Evolutionary conservation across 148 eudicot species (phyloP), one percentile per base, ranked within the genome.

Genomic region (Amaranthus cruentus): DNA sequence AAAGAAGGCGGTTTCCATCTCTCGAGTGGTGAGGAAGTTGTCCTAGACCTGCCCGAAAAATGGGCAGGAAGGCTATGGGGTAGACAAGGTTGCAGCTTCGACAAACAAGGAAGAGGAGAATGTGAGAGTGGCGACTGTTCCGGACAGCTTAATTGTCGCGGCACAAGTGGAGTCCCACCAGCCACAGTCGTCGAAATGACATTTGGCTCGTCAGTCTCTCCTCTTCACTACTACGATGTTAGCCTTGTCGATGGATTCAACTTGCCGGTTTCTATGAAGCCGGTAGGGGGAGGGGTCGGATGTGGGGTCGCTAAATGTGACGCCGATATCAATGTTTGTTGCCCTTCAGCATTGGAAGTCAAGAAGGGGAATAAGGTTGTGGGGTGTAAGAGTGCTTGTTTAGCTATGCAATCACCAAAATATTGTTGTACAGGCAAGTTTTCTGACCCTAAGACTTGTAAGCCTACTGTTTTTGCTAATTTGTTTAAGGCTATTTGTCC

Each of bases 21-120:
- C 9, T 72, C 64, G 66, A 80, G 86, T 7, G 96, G 89, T 4
- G 86, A 91, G 75, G 97, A 91, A 73, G 81, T 80, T 1, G 91
- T 91, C 66, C 55, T 94, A 4, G 87, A 88, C 63, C 79, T 87
- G 63, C 89, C 93, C 0, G 88, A 87, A 2, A 91, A 91, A 21
- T 94, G 98, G 98, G 87, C 98, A 2, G 98, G 98, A 7, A 79
- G 98, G 18, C 74, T 91, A 42, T 94, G 98, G 98, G 97, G 82
- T 7, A 87, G 98, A 68, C 98, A 91, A 81, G 87, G 88, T 9
- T 94, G 98, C 79, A 64, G 7, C 6, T 94, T 94, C 63, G 81
- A 91, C 74, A 6, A 60, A 3, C 73, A 65, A 12, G 96, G 96
- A 6, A 87, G 74, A 43, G 98, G 98, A 8, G 72, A 84, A 4